These are phyloP conservation scores for Cymbopogon citratus DNA, from an alignment of 176 grass and related monocot genomes.

Conservation along the genomic window DNA sequence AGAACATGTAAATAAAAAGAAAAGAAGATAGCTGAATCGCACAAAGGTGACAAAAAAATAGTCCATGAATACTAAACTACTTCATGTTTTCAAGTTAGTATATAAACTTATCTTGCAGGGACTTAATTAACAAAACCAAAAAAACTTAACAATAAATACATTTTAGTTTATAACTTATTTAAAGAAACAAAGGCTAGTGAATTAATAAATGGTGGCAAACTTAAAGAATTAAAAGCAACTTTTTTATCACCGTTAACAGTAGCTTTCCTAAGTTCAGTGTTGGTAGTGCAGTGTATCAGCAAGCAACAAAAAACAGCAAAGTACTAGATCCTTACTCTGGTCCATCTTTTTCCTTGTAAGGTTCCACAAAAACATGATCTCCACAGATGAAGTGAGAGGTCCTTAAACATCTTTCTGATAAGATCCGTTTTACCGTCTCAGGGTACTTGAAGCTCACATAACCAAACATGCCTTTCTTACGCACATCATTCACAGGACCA, in stretches of 20 bases:
- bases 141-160: not conserved
- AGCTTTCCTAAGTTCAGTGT: not conserved
- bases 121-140: slow-evolving; percentile 8
- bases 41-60: not conserved
- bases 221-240: not conserved
- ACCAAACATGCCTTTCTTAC: slow-evolving; percentile 42
- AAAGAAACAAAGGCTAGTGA: not conserved
- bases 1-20: not conserved
- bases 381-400: slow-evolving; percentile 59
- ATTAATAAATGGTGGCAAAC: not conserved
- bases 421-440: slow-evolving; percentile 38
- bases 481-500: slow-evolving; percentile 46
- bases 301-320: slow-evolving; percentile 1
- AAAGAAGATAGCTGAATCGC: not conserved
- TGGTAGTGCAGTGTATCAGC: not conserved
- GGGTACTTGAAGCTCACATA: slow-evolving; percentile 64
- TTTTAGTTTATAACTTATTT: not conserved
- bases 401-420: slow-evolving; percentile 31
- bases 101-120: not conserved
- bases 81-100: not conserved
- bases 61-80: not conserved
- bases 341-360: slow-evolving; percentile 40
- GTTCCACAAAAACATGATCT: not conserved
- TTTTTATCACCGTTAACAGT: slow-evolving; percentile 5
- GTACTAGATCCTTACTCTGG: not conserved